phyloP scores from a whole-genome alignment of 2,329 filamentous ascomycete species.

The Xylaria sp. region DNA sequence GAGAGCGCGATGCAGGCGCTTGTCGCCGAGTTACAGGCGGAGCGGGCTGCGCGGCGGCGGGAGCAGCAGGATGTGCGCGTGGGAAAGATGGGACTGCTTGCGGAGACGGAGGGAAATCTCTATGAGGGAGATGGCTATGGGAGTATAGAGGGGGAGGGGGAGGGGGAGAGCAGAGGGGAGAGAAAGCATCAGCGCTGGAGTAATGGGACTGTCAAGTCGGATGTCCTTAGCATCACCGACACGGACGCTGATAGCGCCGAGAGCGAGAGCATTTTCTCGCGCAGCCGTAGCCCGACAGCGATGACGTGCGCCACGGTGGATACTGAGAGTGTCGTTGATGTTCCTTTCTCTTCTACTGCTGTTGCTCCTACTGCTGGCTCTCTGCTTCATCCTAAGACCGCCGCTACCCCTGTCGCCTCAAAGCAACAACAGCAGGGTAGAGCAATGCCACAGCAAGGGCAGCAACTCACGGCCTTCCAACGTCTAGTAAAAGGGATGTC shows the following conservation, averaged over 20 bases:
- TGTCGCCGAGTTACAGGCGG: conserved; percentile 56
- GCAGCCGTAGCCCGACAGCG: conserved; percentile 62
- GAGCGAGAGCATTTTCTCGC: conserved; percentile 64
- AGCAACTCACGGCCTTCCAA: conserved; percentile 54
- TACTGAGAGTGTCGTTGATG: conserved; percentile 28
- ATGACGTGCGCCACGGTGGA: conserved; percentile 43
- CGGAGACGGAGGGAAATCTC: conserved; percentile 47
- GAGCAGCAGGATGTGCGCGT: conserved; percentile 48
- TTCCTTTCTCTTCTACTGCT: too few species aligned
- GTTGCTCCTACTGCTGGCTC: not conserved
- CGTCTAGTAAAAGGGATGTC: conserved; percentile 55
- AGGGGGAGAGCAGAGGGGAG: conserved; percentile 58
- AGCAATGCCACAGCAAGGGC: conserved; percentile 38
- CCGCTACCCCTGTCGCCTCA: conserved; percentile 18
- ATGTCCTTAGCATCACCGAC: conserved; percentile 52
- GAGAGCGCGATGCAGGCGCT: conserved; percentile 57
- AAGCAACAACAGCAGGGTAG: not conserved
- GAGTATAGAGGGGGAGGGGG: too few species aligned
- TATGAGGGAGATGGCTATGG: conserved; percentile 57
- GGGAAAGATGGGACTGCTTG: conserved; percentile 31
- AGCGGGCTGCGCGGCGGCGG: conserved; percentile 47
- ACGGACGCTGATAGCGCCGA: conserved; percentile 58
- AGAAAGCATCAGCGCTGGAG: conserved; percentile 51
- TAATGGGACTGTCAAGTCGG: conserved; percentile 48
- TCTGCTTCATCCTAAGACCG: conserved; percentile 12